Evolutionary conservation across 768 basidiomycete species (phyloP), one percentile per base, ranked within the genome.

Genomic region (Macrocybe gigantea): DNA sequence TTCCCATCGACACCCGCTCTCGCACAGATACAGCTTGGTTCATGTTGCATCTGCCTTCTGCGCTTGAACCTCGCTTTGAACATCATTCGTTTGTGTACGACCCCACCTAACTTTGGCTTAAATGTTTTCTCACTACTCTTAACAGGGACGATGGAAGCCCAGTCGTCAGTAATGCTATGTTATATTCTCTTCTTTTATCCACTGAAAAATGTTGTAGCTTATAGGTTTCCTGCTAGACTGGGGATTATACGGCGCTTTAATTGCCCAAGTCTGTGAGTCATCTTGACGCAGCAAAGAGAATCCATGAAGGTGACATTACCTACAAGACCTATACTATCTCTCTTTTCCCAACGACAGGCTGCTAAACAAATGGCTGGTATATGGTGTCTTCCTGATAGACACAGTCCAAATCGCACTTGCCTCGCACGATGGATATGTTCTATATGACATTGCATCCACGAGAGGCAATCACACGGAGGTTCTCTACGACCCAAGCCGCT

Each of bases 291-390:
- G 15, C 3, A 6, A 13, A 33, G 9, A 8, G 3, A 3, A 7
- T 5, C 36, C 7, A 33, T 1, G 22, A 22, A 11, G 15, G 31
- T 36, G 9, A 46, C 35, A 38, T n/a, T 22, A 12, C 5, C 8
- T 37, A 41, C 11, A 32, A 67, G 65, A 62, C 41, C 52, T 55
- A 11, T 67, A 64, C 48, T 62, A 62, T 41, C 29, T 63, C 41
- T 59, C 62, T 1, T 66, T 67, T 41, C 66, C 66, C 7, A 53
- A 51, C 7, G 66, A 67, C 52, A 54, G 58, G 3, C 32, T 46
- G 1, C 33, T 52, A 2, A 49, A 54, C 15, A 65, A 65, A 49
- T 14, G 37, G 13, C 45, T 65, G 14, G 63, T 67, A 5, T 64
- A 60, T 41, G 44, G 51, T 0, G 51, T 66, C 6, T 53, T 60